A percentile compares a stretch with the other conserved stretches of the same genome.
phyloP scores from a whole-genome alignment of 768 basidiomycete genomes.

The Dioszegia aurantiaca region DNA sequence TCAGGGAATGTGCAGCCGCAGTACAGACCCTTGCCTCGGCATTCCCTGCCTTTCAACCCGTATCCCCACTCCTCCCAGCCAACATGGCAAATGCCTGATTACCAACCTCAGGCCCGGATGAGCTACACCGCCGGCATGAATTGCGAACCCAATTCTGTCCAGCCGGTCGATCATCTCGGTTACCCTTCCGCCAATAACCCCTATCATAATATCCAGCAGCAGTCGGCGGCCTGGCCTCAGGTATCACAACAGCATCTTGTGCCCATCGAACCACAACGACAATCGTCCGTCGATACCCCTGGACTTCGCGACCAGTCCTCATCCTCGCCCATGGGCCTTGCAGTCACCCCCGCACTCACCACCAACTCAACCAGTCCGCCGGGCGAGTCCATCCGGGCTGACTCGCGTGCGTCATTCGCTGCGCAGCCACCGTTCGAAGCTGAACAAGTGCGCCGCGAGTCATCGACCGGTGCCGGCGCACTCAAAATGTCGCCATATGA shows the following conservation, averaged over 20 bases:
- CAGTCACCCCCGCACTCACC: slow-evolving; percentile 37
- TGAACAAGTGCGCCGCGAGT: no score
- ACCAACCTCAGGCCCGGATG: neutral
- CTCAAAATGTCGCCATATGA: no score
- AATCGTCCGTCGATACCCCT: neutral
- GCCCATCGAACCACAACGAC: neutral
- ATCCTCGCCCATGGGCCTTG: slow-evolving; percentile 6
- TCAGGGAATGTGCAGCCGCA: neutral
- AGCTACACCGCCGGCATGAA: neutral
- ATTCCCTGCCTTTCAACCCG: neutral
- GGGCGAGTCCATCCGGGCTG: slow-evolving; percentile 19
- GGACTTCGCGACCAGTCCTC: neutral
- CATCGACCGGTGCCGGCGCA: no score
- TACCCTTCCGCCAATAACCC: neutral
- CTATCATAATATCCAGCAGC: neutral
- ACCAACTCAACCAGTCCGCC: slow-evolving; percentile 37
- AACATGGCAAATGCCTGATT: neutral
- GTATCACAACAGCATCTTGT: neutral
- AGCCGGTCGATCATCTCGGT: neutral
- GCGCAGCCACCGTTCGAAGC: no score
- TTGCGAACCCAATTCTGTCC: neutral
- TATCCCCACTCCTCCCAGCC: neutral
- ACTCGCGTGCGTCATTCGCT: neutral
- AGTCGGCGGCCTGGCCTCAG: neutral
- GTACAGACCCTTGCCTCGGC: neutral